Base-by-base conservation (phyloP, 2,329 filamentous ascomycete species). In the Fusarium sp. region DNA sequence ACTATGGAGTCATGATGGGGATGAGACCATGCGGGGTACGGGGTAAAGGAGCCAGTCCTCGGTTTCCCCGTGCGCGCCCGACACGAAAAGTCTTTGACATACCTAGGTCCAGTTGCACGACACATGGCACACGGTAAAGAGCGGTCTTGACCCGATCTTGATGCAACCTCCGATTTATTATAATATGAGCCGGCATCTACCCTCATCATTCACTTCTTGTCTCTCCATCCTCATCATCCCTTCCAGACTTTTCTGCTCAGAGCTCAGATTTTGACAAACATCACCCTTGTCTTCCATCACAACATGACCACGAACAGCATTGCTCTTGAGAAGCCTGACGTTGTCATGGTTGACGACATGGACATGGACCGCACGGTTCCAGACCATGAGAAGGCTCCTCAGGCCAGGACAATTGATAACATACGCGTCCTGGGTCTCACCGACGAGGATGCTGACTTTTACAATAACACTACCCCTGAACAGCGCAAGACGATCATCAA, bases 361-460 rank as follows among this genome's bases (percentile, higher is more conserved):
- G 71, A 69, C 10, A 13, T 37, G 9, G 39, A 64, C 2, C 18
- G 39, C 1, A 63, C 71, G 0, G 33, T 39, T 22, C 50, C 27
- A 3, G 56, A 65, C 14, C 18, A 71, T 0, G 78, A 79, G 50
- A 77, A 79, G 56, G 73, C 52, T 6, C 58, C 68, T 7, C 69
- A 56, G 13, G 73, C 79, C 35, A 70, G 72, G 16, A 71, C 71
- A 4, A 78, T 82, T 35, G 81, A 79, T 50, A 75, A 74, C 61
- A 75, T 81, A 41, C 80, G 78, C 9, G 79, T 81, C 33, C 35
- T 82, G 31, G 80, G 80, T 16, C 65, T 82, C 18, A 77, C 52
- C 33, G 72, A 76, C 16, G 77, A 79, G 3, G 80, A 81, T 69
- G 76, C 72, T 3, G 74, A 78, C 18, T 81, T 81, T 31, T 54